phyloP scores from a whole-genome alignment of 2,329 filamentous ascomycete genomes.

The Diaporthe citriasiana region DNA sequence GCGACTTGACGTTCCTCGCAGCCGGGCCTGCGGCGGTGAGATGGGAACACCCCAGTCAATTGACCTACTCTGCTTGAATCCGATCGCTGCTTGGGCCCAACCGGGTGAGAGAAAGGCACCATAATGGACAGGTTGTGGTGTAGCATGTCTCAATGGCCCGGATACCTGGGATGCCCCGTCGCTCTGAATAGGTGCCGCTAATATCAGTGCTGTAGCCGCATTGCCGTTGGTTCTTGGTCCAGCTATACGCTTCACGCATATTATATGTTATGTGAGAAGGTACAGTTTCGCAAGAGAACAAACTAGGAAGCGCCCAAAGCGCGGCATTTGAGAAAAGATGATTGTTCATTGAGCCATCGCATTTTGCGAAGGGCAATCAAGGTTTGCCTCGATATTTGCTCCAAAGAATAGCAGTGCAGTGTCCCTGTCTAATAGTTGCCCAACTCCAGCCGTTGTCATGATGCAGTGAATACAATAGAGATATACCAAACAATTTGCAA shows the following conservation, averaged over 20 bases:
- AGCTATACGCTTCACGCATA: background rate
- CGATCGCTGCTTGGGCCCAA: background rate
- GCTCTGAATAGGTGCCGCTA: background rate
- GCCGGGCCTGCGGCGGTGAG: constrained; percentile 11
- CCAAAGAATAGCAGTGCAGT: constrained; percentile 18
- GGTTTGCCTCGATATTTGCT: background rate
- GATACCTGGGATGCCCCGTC: background rate
- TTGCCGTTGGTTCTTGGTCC: background rate
- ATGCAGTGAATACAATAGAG: constrained; percentile 31
- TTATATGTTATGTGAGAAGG: background rate
- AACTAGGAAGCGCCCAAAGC: background rate
- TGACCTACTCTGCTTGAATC: background rate
- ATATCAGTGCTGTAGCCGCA: constrained; percentile 10
- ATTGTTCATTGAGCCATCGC: constrained; percentile 22
- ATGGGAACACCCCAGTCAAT: background rate
- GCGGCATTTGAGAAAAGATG: constrained; percentile 18
- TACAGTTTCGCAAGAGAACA: background rate
- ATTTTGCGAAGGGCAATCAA: background rate
- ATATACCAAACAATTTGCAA: constrained; percentile 26
- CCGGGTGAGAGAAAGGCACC: background rate
- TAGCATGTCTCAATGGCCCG: background rate
- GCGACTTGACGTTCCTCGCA: background rate
- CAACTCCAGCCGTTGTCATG: constrained; percentile 29
- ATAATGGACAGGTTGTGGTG: background rate
- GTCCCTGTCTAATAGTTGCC: constrained; percentile 30